Evolutionary conservation across 2,329 filamentous ascomycete species (phyloP), one percentile per base, ranked within the genome.

Genomic region (Fusarium continuum): DNA sequence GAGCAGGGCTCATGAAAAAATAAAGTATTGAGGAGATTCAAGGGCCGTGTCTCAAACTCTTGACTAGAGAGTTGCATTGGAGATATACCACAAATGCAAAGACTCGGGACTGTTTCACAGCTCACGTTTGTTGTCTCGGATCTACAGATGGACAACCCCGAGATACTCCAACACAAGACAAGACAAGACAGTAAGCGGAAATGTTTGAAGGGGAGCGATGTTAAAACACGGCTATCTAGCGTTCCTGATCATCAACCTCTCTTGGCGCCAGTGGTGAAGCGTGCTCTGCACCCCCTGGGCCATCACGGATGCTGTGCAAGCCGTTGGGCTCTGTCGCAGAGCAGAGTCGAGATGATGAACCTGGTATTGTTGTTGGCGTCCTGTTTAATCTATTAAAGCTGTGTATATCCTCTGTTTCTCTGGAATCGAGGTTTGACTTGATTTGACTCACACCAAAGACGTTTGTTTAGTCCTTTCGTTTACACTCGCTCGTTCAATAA

Each of bases 381-480:
- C 23, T n/a, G 26, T n/a, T n/a, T 17, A 9, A 32, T 4, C 58
- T 61, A 58, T 62, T 58, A 53, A 63, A 29, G 32, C 31, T 41
- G 25, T 28, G 22, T n/a, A 19, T 32, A 29, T 26, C 35, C 36
- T 39, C 28, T 25, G 51, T 54, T 48, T 47, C 50, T 41, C n/a
- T n/a, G n/a, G n/a, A n/a, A n/a, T 26, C 29, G 40, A 32, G 55
- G 44, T 54, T 59, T 54, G 47, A 55, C 54, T 48, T 41, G 38
- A 40, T 44, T 32, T 36, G 49, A 52, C 49, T 53, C 49, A 31
- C 35, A 17, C 46, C 22, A 47, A 51, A 64, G 29, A 48, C 28
- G 31, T n/a, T n/a, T n/a, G 55, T 58, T 57, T 62, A 51, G 44
- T 67, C 63, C 49, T 56, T 67, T 64, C 52, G 22, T 52, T 48